Evolutionary conservation across 139 green algal species (phyloP).

Genomic region (Prasinococcaceae sp.): DNA sequence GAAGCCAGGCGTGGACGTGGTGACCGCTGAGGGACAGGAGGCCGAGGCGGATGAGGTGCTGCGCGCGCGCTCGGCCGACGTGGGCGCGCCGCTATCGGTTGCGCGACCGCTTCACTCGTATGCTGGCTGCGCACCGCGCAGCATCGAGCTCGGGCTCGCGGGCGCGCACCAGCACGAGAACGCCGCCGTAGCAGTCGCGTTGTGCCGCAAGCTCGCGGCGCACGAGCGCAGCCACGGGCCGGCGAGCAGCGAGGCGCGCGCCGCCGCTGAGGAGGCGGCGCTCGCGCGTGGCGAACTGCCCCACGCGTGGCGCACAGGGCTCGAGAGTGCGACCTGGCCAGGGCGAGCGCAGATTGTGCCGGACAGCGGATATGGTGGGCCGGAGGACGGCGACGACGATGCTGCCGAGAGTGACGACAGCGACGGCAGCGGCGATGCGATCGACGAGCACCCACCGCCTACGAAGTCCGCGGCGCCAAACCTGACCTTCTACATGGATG

Average conservation of each 20-base stretch:
- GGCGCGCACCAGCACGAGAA: slow-evolving; percentile 80
- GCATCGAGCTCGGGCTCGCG: slow-evolving; percentile 50
- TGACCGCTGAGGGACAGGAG: slow-evolving; percentile 4
- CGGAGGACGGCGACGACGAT: not conserved
- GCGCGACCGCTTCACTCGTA: too few species aligned
- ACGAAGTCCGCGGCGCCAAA: slow-evolving; percentile 3
- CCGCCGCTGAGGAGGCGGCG: slow-evolving; percentile 7
- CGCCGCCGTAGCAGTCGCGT: slow-evolving; percentile 52
- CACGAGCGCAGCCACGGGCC: not conserved
- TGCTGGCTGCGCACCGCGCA: too few species aligned
- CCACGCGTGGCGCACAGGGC: slow-evolving; percentile 38
- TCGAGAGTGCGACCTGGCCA: slow-evolving; percentile 43
- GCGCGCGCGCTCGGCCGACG: slow-evolving; percentile 21
- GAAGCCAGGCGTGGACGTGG: slow-evolving; percentile 18
- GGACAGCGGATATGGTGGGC: not conserved
- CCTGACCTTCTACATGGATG: slow-evolving; percentile 82
- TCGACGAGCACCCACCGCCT: not conserved
- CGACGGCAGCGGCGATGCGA: not conserved
- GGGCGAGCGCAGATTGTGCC: slow-evolving; percentile 55
- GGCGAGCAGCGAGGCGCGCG: slow-evolving; percentile 6
- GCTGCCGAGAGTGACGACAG: not conserved
- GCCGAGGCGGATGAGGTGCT: not conserved
- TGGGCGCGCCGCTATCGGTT: slow-evolving; percentile 7
- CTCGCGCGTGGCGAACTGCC: slow-evolving; percentile 23
- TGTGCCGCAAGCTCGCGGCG: slow-evolving; percentile 52